A percentile compares a stretch with the other conserved stretches of the same genome.
Evolutionary conservation across 768 basidiomycete species (phyloP).

Genomic region (Lactarius deliciosus): DNA sequence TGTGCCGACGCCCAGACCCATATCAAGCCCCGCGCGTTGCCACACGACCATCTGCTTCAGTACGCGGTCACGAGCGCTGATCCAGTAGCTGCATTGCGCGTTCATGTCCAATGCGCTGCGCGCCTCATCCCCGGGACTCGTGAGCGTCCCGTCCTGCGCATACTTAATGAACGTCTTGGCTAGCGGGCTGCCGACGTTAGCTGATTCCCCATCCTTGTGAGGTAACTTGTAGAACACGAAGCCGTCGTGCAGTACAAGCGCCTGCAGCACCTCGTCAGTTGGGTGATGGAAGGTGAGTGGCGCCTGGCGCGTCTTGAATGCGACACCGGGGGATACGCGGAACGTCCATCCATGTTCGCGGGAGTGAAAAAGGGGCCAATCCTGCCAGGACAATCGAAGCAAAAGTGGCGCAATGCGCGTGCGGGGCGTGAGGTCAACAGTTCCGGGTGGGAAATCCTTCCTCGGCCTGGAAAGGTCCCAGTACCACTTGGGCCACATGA

Average conservation of each 20-base stretch:
- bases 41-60: constrained; percentile 92
- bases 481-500: constrained; percentile 96
- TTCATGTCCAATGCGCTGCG: constrained; percentile 88
- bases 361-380: constrained; percentile 81
- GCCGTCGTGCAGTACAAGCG: constrained; percentile 47
- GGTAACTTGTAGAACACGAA: constrained; percentile 88
- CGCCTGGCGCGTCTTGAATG: constrained; percentile 46
- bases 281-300: constrained; percentile 61
- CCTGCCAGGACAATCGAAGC: constrained; percentile 83
- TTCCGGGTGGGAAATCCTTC: constrained; percentile 63
- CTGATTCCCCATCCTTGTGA: constrained; percentile 91
- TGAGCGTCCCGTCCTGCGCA: constrained; percentile 82
- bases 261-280: constrained; percentile 57
- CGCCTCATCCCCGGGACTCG: constrained; percentile 78
- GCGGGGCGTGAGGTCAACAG: constrained; percentile 82
- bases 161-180: constrained; percentile 87
- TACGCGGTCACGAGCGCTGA: constrained; percentile 89
- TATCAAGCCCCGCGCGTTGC: constrained; percentile 51
- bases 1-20: constrained; percentile 47
- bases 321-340: constrained; percentile 55
- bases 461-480: constrained; percentile 83
- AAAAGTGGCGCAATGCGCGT: constrained; percentile 83
- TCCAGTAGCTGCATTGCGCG: constrained; percentile 96
- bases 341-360: constrained; percentile 91
- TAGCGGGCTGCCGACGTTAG: constrained; percentile 93